Conservation (phyloP, 2,329 filamentous ascomycete genomes). For the Alternaria tenuissima region DNA sequence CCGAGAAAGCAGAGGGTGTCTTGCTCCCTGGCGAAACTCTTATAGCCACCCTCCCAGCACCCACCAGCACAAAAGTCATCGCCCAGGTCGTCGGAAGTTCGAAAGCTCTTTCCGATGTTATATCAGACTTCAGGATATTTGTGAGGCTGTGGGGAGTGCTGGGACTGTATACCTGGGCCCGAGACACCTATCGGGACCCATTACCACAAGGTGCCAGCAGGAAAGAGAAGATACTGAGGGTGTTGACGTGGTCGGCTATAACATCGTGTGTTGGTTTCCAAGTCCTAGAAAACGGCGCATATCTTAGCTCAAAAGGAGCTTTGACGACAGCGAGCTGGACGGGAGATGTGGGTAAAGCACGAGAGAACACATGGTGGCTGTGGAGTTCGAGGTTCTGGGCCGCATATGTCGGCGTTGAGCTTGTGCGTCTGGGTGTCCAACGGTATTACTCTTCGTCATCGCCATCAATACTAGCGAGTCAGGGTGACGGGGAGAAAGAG, state of each 20-base stretch:
- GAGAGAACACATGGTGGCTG: constrained; percentile 68
- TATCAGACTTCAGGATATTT: constrained; percentile 77
- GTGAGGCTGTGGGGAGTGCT: constrained; percentile 79
- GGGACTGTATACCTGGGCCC: constrained; percentile 74
- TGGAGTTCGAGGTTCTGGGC: constrained; percentile 86
- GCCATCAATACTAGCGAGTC: not conserved
- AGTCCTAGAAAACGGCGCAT: constrained; percentile 82
- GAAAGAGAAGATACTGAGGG: constrained; percentile 38
- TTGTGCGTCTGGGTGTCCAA: constrained; percentile 65
- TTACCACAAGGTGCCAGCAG: constrained; percentile 31
- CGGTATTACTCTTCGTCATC: constrained; percentile 40
- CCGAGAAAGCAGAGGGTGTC: constrained; percentile 48
- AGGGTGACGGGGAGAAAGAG: constrained; percentile 55
- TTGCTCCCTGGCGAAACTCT: constrained; percentile 54
- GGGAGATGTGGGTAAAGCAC: constrained; percentile 55
- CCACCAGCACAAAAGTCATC: constrained; percentile 43
- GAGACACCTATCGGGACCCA: constrained; percentile 48
- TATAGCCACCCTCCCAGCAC: constrained; percentile 49
- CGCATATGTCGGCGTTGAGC: constrained; percentile 77
- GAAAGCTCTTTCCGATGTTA: constrained; percentile 66
- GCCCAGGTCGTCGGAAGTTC: constrained; percentile 42
- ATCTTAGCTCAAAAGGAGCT: constrained; percentile 76
- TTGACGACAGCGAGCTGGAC: constrained; percentile 60
- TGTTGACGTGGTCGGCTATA: constrained; percentile 73
- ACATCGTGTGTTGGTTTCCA: constrained; percentile 75